These are phyloP conservation scores for Candida argentea DNA, from an alignment of 805 yeast species.

Conservation along the genomic window DNA sequence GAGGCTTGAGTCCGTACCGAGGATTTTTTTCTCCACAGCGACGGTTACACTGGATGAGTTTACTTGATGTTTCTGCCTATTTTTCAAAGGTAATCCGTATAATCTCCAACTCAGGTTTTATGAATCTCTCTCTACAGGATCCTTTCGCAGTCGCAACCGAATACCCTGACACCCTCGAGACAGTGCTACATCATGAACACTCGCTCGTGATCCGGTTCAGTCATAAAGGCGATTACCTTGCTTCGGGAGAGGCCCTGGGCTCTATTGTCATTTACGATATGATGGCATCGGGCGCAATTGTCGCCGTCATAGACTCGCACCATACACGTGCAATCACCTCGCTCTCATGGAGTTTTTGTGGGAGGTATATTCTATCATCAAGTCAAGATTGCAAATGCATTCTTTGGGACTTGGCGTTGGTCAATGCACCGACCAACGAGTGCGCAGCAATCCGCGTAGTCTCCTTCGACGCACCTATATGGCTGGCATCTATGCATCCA, in stretches of 20 bases:
- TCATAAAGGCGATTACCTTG: slow-evolving; percentile 74
- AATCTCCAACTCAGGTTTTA: too few species aligned
- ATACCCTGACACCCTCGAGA: slow-evolving; percentile 76
- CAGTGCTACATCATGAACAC: slow-evolving; percentile 56
- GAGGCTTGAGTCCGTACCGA: too few species aligned
- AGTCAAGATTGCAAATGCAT: slow-evolving; percentile 77
- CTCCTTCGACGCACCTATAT: slow-evolving; percentile 59
- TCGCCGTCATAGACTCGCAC: slow-evolving; percentile 40
- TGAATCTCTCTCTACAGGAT: slow-evolving; percentile 79
- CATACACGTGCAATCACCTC: slow-evolving; percentile 71
- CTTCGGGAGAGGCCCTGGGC: slow-evolving; percentile 72
- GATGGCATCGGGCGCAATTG: slow-evolving; percentile 49
- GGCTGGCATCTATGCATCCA: slow-evolving; percentile 59
- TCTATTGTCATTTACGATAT: slow-evolving; percentile 63
- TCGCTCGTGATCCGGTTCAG: slow-evolving; percentile 62
- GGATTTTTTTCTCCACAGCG: too few species aligned
- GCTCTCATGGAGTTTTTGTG: slow-evolving; percentile 64
- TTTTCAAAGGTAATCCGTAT: too few species aligned
- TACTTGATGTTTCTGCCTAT: too few species aligned
- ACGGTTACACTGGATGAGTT: too few species aligned
- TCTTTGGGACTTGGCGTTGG: slow-evolving; percentile 60
- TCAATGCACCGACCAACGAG: slow-evolving; percentile 12
- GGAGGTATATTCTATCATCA: slow-evolving; percentile 56
- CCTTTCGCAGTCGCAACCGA: slow-evolving; percentile 90
- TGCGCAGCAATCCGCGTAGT: slow-evolving; percentile 33